Base-by-base conservation (phyloP, 164 flowering plant species). In the Aristolochia fimbriata region DNA sequence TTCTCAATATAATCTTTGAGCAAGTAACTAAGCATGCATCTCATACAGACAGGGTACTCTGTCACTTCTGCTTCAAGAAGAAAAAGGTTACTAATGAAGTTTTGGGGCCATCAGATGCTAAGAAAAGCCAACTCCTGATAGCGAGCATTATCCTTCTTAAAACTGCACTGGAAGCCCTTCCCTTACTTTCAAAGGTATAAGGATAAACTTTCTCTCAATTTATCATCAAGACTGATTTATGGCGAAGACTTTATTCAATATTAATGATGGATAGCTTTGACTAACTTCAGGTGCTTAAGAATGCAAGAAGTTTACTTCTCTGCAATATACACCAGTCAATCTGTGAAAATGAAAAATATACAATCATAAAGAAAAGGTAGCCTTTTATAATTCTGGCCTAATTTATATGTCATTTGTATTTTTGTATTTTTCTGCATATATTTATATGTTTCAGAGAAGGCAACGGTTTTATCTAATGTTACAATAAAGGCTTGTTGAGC, bases 51-150 rank as follows among this genome's bases (percentile, higher is more conserved):
- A 83, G 95, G 69, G 96, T 94, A 59, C 91, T 94, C 14, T 94
- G 96, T 64, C 99, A 94, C 68, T 94, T 94, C 76, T 94, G 99
- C 84, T 94, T 85, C 75, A 94, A 94, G 83, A 95, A 79, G 57
- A 85, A 83, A 76, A 90, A 77, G 72, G 82, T 88, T 55, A 81
- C 87, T n/a, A 88, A 78, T 66, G 85, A 77, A 58, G 91, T 79
- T 59, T 25, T 81, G 71, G 77, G 76, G 45, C 62, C 58, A 52
- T 78, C 81, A 61, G 76, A 80, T 75, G 79, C 91, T 45, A 80
- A 72, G 75, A 91, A 73, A 74, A 88, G 91, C 79, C 99, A 88
- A 78, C 57, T 77, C 16, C 25, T 91, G 68, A 83, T 94, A 69
- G 80, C 99, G 61, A 91, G 91, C 81, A 80, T 94, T 65, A 91